These are phyloP conservation scores for Fragaria nilgerrensis DNA, from an alignment of 306 rosid genomes.

Conservation along the genomic window DNA sequence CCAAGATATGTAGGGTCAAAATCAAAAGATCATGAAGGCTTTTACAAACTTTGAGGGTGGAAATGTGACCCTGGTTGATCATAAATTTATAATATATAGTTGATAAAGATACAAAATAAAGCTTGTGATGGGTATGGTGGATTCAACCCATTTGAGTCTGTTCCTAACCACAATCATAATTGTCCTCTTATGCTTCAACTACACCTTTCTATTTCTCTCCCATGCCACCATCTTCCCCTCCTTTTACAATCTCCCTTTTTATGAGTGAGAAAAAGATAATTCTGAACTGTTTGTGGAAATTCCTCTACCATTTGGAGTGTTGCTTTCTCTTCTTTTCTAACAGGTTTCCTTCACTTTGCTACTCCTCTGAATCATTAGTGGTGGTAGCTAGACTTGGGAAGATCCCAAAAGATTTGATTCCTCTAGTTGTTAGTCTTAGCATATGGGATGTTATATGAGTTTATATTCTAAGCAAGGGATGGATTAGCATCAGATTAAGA, in stretches of 20 bases:
- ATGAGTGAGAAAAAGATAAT: slow-evolving; percentile 20
- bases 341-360: slow-evolving; percentile 29
- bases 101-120: slow-evolving; percentile 32
- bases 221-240: slow-evolving; percentile 33
- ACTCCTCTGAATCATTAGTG: slow-evolving; percentile 44
- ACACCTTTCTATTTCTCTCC: slow-evolving; percentile 32
- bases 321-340: slow-evolving; percentile 61
- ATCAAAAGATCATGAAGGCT: slow-evolving; percentile 18
- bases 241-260: slow-evolving; percentile 32
- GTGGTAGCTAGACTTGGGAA: slow-evolving; percentile 30
- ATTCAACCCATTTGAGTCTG: slow-evolving; percentile 58
- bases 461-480: slow-evolving; percentile 1
- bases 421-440: slow-evolving; percentile 20
- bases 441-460: slow-evolving; percentile 9
- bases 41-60: slow-evolving; percentile 50
- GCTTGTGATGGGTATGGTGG: slow-evolving; percentile 38
- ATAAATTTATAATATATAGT: slow-evolving; percentile 14
- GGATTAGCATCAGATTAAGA: slow-evolving; percentile 12
- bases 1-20: slow-evolving; percentile 46
- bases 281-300: slow-evolving; percentile 27
- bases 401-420: slow-evolving; percentile 39
- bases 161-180: slow-evolving; percentile 45
- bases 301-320: neutral
- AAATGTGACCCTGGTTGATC: slow-evolving; percentile 16
- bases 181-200: slow-evolving; percentile 41